Evolutionary conservation across 176 grass and related monocot species (phyloP).

Genomic region (Typha latifolia): DNA sequence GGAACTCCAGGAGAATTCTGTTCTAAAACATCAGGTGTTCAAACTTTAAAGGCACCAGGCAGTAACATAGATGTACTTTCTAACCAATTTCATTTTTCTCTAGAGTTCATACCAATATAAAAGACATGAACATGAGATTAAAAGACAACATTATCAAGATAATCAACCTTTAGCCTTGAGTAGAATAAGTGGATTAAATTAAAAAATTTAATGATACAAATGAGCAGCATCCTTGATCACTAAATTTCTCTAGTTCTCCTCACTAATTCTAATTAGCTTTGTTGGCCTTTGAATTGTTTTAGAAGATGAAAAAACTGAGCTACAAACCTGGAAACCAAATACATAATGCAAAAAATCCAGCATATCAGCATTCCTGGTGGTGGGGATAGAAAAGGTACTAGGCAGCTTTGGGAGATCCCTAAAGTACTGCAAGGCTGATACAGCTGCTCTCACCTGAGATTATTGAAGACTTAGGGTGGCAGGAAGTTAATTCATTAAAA

Average conservation of each 20-base stretch:
- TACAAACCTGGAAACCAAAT: constrained; percentile 82
- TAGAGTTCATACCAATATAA: too few species aligned
- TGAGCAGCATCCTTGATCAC: too few species aligned
- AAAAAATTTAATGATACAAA: too few species aligned
- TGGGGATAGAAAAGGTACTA: constrained; percentile 47
- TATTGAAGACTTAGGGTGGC: neutral
- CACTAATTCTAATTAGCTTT: neutral
- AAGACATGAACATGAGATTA: too few species aligned
- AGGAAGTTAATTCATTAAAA: neutral
- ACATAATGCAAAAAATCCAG: constrained; percentile 82
- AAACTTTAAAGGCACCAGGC: too few species aligned
- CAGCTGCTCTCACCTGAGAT: constrained; percentile 68
- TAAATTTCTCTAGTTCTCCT: neutral
- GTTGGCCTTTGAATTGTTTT: neutral
- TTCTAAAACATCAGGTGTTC: too few species aligned
- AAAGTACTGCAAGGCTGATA: constrained; percentile 75
- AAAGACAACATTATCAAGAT: too few species aligned
- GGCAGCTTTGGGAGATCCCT: constrained; percentile 66
- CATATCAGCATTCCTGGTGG: constrained; percentile 77
- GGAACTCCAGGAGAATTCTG: too few species aligned
- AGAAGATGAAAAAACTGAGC: neutral
- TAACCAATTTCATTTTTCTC: too few species aligned
- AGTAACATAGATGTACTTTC: too few species aligned
- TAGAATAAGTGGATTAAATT: too few species aligned
- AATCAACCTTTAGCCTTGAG: too few species aligned